Evolutionary conservation across 805 yeast genomes (phyloP), one percentile per base, ranked within the genome.

Genomic region (Metschnikowia colocasiae): DNA sequence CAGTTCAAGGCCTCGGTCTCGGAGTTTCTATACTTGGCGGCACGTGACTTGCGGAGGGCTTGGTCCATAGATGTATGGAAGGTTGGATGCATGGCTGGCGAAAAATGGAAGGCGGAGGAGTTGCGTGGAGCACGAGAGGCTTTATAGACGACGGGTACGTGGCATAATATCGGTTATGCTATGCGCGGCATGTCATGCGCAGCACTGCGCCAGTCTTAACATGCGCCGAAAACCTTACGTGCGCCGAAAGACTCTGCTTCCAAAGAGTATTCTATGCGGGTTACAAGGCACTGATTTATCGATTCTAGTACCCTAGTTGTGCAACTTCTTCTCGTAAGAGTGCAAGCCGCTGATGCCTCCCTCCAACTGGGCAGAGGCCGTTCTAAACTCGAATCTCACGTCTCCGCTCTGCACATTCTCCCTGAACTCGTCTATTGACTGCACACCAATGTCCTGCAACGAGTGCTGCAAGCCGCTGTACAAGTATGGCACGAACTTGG

Each of bases 281-380:
- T 7, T 18, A 32, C 18, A 32, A 10, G 7, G 12, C n/a, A 27
- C 30, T 27, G 15, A 9, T 10, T 27, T 10, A 27, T 27, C 6
- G 30, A 27, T 29, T 29, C 9, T n/a, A 2, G 1, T 9, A 7
- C 20, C 18, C 13, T 80, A 89, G 67, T 88, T 89, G 80, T 90
- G 96, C 67, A 94, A 78, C 74, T 96, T 89, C 82, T 94, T 94
- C 76, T 94, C 99, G 69, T 87, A 94, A 50, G 97, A 91, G 79
- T 89, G 89, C 73, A 94, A 81, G 65, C 95, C 91, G 74, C 89
- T 87, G 54, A 94, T 92, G 72, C 98, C 98, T 78, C 99, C 99
- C 77, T 94, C 99, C 57, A 90, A 79, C 80, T 94, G 99, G 55
- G 99, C 97, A 64, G 97, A 87, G 43, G 98, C 96, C 59, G 98